Conservation (phyloP, 192 early-diverging fungal species). For the Lunasporangiospora selenospora region DNA sequence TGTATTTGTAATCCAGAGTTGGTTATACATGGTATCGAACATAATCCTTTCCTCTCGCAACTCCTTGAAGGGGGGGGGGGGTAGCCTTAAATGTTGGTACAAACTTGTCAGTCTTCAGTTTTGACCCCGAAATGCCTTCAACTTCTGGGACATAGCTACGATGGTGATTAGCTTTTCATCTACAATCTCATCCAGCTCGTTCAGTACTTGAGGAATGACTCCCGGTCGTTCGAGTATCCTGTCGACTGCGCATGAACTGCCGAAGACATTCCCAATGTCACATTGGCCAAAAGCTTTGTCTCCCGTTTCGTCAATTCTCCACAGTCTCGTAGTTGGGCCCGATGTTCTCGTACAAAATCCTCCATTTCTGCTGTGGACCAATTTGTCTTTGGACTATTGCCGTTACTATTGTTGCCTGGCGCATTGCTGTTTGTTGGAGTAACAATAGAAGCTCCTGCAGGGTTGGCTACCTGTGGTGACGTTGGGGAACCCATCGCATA, state of each 20-base stretch:
- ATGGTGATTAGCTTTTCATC: neutral
- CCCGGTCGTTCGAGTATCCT: neutral
- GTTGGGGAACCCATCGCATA: conserved; percentile 16
- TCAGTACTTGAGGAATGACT: conserved; percentile 6
- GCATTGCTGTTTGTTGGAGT: no score
- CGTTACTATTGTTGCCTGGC: neutral
- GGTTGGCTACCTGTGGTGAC: conserved; percentile 12
- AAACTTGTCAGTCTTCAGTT: no score
- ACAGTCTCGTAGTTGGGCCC: conserved; percentile 62
- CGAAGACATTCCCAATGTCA: conserved; percentile 59
- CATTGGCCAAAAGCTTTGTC: conserved; percentile 62
- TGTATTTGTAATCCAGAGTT: no score
- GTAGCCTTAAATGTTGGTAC: no score
- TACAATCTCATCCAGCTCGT: conserved; percentile 2
- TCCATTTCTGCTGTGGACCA: conserved; percentile 54
- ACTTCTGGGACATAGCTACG: neutral
- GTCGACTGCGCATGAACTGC: neutral
- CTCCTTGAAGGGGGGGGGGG: no score
- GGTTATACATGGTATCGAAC: no score
- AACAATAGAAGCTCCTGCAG: no score
- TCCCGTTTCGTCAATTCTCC: conserved; percentile 66
- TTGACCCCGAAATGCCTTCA: neutral
- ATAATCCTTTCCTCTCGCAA: no score
- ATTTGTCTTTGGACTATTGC: neutral
- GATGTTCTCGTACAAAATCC: conserved; percentile 61